These are phyloP conservation scores for Psilocybe sp. DNA, from an alignment of 768 basidiomycete genomes.

Conservation along the genomic window DNA sequence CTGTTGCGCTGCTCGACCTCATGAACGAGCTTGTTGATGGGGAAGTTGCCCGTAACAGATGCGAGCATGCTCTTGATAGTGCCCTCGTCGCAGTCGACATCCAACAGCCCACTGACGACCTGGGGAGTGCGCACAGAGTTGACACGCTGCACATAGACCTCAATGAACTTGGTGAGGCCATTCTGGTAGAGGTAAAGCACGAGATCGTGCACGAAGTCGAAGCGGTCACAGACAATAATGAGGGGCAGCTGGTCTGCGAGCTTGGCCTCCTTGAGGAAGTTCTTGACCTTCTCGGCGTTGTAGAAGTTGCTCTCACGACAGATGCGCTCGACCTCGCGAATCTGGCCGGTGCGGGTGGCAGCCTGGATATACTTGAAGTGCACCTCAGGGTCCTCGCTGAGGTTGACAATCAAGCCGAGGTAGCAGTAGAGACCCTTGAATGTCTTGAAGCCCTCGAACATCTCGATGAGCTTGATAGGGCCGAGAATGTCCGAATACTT, in stretches of 20 bases:
- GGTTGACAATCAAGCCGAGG: conserved; percentile 95
- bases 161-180: conserved; percentile 93
- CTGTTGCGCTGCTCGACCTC: conserved; percentile 97
- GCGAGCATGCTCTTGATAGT: conserved; percentile 94
- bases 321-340: conserved; percentile 98
- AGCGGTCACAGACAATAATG: conserved; percentile 99
- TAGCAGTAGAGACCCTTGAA: conserved; percentile 99
- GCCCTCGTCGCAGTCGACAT: conserved; percentile 96
- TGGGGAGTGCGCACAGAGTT: conserved; percentile 97
- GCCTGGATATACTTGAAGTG: conserved; percentile 99
- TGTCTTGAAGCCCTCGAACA: conserved; percentile 97
- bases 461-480: conserved; percentile 95
- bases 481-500: conserved; percentile 99
- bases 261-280: conserved; percentile 99
- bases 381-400: conserved; percentile 94
- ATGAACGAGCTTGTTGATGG: conserved; percentile 94
- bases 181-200: conserved; percentile 99
- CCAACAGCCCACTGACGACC: conserved; percentile 92
- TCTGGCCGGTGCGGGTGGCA: conserved; percentile 95
- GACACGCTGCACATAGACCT: conserved; percentile 99
- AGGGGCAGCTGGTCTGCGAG: conserved; percentile 94
- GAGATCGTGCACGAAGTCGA: conserved; percentile 99
- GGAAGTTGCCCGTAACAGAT: conserved; percentile 95
- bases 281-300: conserved; percentile 99
- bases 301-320: conserved; percentile 96